phyloP scores from a whole-genome alignment of 495 filamentous ascomycete genomes.

The Penicillium paxilli region DNA sequence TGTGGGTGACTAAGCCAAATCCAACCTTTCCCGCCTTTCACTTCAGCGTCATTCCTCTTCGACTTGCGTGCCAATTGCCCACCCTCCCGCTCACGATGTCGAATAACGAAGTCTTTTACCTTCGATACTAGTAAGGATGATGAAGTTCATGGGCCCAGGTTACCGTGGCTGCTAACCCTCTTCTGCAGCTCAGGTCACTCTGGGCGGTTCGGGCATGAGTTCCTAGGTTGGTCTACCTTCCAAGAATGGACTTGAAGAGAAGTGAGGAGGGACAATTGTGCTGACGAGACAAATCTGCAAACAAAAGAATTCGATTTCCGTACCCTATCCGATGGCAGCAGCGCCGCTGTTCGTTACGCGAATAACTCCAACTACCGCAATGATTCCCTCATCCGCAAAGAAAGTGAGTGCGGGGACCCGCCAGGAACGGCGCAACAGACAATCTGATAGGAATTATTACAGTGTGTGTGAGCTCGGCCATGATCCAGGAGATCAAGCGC shows the following conservation, averaged over 20 bases:
- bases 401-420: slow-evolving; percentile 66
- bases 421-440: background rate
- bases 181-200: slow-evolving; percentile 85
- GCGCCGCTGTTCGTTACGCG: slow-evolving; percentile 92
- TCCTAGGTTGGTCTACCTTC: slow-evolving; percentile 66
- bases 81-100: slow-evolving; percentile 40
- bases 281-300: slow-evolving; percentile 29
- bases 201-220: slow-evolving; percentile 97
- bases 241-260: background rate
- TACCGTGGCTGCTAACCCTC: slow-evolving; percentile 50
- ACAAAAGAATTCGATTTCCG: slow-evolving; percentile 99
- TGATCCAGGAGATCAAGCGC: slow-evolving; percentile 91
- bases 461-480: slow-evolving; percentile 96
- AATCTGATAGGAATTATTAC: slow-evolving; percentile 23
- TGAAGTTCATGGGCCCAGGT: slow-evolving; percentile 36
- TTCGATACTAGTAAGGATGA: slow-evolving; percentile 87
- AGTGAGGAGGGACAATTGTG: background rate
- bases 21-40: slow-evolving; percentile 25
- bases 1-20: slow-evolving; percentile 51
- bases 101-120: slow-evolving; percentile 81
- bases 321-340: slow-evolving; percentile 88
- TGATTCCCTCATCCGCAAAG: slow-evolving; percentile 98
- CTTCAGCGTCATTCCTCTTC: background rate
- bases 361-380: slow-evolving; percentile 99
- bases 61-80: slow-evolving; percentile 12